These are phyloP conservation scores for Colletotrichum liriopes DNA, from an alignment of 2,329 filamentous ascomycete genomes.

Conservation along the genomic window DNA sequence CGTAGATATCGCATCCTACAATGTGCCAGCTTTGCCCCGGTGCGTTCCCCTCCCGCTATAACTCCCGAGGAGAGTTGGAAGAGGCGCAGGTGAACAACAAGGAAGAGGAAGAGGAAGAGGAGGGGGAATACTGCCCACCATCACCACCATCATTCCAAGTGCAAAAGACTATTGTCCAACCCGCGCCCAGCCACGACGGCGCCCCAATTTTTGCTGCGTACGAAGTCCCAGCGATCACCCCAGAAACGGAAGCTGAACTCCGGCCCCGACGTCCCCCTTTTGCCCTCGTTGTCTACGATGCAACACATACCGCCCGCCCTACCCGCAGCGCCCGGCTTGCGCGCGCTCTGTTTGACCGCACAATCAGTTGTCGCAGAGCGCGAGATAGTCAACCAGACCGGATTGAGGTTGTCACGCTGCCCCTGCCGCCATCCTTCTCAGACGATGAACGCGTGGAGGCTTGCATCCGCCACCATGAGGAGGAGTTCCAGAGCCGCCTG, in stretches of 20 bases:
- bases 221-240: neutral
- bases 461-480: conserved; percentile 2
- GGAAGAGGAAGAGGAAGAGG: neutral
- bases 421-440: neutral
- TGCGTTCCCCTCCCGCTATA: neutral
- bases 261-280: neutral
- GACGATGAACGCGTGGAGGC: neutral
- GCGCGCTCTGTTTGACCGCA: conserved; percentile 13
- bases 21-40: too few species aligned
- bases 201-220: conserved; percentile 11
- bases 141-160: too few species aligned
- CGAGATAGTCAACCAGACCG: neutral
- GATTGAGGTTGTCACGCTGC: conserved; percentile 19
- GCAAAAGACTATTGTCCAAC: conserved; percentile 6
- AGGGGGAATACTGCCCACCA: neutral
- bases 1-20: too few species aligned
- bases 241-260: neutral
- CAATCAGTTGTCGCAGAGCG: fast-evolving
- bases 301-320: neutral
- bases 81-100: neutral
- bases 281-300: conserved; percentile 8
- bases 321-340: conserved; percentile 7
- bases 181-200: conserved; percentile 15
- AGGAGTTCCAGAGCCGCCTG: conserved; percentile 1
- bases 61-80: neutral